phyloP scores from a whole-genome alignment of 805 yeast genomes.

The Spathaspora boniae region DNA sequence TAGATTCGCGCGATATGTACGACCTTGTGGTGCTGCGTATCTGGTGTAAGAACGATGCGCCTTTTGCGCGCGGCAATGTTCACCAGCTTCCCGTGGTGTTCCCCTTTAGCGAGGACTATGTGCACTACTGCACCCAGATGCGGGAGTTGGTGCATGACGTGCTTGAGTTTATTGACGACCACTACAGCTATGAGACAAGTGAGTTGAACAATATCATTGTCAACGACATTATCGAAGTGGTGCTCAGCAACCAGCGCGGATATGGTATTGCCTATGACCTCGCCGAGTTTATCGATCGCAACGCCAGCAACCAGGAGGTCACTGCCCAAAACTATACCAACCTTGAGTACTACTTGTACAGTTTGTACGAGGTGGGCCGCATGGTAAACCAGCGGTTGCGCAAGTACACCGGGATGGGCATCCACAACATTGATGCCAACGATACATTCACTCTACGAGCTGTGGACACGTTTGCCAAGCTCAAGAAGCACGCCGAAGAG shows the following conservation, averaged over 20 bases:
- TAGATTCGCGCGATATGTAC: slow-evolving; percentile 57
- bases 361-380: slow-evolving; percentile 66
- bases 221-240: slow-evolving; percentile 59
- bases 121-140: slow-evolving; percentile 77
- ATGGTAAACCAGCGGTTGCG: slow-evolving; percentile 35
- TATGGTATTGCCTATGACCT: slow-evolving; percentile 57
- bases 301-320: slow-evolving; percentile 80
- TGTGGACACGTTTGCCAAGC: slow-evolving; percentile 49
- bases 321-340: slow-evolving; percentile 86
- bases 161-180: slow-evolving; percentile 60
- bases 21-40: slow-evolving; percentile 60
- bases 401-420: slow-evolving; percentile 35
- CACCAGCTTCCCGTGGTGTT: slow-evolving; percentile 57
- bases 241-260: slow-evolving; percentile 48
- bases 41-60: slow-evolving; percentile 61
- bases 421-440: slow-evolving; percentile 37
- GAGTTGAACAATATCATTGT: slow-evolving; percentile 56
- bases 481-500: slow-evolving; percentile 71
- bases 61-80: slow-evolving; percentile 39
- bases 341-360: slow-evolving; percentile 78
- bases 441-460: slow-evolving; percentile 45
- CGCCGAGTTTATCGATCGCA: slow-evolving; percentile 57
- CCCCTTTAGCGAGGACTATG: slow-evolving; percentile 87
- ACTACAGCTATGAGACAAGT: slow-evolving; percentile 60
- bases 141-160: slow-evolving; percentile 58